These are phyloP conservation scores for Raffaelea deltoideospora DNA, from an alignment of 2,329 filamentous ascomycete species.

Conservation along the genomic window DNA sequence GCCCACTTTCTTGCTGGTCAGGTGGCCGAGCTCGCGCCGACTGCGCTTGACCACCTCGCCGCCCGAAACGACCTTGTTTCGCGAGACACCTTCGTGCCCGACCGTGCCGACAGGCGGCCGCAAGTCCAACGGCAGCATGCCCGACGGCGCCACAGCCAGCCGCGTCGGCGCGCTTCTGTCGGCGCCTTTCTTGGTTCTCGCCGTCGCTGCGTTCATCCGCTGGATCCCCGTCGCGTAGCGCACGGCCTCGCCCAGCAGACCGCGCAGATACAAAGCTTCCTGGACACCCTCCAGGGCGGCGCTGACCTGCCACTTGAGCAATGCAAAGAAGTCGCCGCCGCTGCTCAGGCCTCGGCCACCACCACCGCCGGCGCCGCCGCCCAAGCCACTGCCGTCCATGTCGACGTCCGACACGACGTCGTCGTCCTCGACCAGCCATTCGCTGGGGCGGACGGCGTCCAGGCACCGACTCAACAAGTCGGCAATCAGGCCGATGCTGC, in stretches of 20 bases:
- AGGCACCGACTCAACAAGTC: constrained; percentile 58
- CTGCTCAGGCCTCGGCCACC: too few relatives aligned
- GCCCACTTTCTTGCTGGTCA: constrained; percentile 66
- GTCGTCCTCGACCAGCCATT: constrained; percentile 54
- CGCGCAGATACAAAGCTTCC: constrained; percentile 50
- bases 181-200: constrained; percentile 39
- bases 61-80: constrained; percentile 45
- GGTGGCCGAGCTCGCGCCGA: constrained; percentile 57
- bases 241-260: constrained; percentile 50
- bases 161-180: constrained; percentile 14
- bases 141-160: constrained; percentile 22
- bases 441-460: constrained; percentile 58
- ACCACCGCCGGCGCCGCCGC: not conserved
- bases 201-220: constrained; percentile 41
- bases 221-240: constrained; percentile 31
- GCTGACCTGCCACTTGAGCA: constrained; percentile 52
- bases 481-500: constrained; percentile 55
- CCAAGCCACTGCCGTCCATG: too few relatives aligned
- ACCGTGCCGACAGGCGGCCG: constrained; percentile 26
- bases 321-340: constrained; percentile 44
- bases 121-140: constrained; percentile 56
- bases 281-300: constrained; percentile 58
- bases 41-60: constrained; percentile 58
- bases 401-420: constrained; percentile 19
- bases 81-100: constrained; percentile 16